Evolutionary conservation across 495 filamentous ascomycete species (phyloP).

Genomic region (Pyronema omphalodes): DNA sequence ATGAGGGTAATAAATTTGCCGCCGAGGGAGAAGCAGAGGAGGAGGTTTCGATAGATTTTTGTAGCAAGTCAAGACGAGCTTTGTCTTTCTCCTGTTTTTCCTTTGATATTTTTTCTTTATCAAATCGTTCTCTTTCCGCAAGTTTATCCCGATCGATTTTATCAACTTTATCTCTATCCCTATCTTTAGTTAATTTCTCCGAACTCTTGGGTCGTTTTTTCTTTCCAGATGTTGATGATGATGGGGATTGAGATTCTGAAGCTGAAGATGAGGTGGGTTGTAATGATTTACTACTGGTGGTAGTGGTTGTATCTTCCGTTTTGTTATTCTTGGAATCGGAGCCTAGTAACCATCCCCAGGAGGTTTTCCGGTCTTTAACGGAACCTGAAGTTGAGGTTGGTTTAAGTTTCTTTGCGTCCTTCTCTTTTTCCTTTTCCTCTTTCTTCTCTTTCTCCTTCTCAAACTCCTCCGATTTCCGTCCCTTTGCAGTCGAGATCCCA

Average conservation of each 20-base stretch:
- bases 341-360: slow-evolving; percentile 62
- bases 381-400: slow-evolving; percentile 29
- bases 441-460: slow-evolving; percentile 23
- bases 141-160: slow-evolving; percentile 40
- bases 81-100: slow-evolving; percentile 37
- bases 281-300: no score
- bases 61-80: slow-evolving; percentile 58
- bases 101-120: slow-evolving; percentile 11
- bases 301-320: slow-evolving; percentile 30
- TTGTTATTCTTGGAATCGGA: slow-evolving; percentile 30
- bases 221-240: slow-evolving; percentile 42
- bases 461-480: not conserved
- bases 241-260: no score
- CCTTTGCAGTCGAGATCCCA: no score
- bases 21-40: no score
- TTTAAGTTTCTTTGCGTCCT: slow-evolving; percentile 37
- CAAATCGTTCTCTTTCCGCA: no score
- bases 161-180: slow-evolving; percentile 36
- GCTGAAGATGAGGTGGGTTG: no score
- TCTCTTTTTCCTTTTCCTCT: slow-evolving; percentile 28
- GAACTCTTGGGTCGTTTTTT: slow-evolving; percentile 30
- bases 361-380: slow-evolving; percentile 48
- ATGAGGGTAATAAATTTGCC: not conserved
- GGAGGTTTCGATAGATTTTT: slow-evolving; percentile 49
- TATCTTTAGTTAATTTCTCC: slow-evolving; percentile 27